Base-by-base conservation (phyloP, 1,284 basidiomycete species). In the Tilletia caries region DNA sequence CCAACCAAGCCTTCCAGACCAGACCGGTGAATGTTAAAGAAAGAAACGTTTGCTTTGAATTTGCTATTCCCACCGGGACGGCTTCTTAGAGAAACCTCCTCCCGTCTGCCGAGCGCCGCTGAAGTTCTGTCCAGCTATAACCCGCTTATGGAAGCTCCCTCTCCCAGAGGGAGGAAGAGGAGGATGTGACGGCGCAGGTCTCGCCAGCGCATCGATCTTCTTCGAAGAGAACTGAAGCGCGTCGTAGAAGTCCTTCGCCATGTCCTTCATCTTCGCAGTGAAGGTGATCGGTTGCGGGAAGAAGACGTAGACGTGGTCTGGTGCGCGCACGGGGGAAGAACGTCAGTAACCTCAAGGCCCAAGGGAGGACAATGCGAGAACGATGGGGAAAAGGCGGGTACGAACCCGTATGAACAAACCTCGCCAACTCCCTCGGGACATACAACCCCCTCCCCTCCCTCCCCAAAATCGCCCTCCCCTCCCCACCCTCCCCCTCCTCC, bases 261-360 rank as follows among this genome's bases (percentile, higher is more conserved):
- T 33, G 32, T 62, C 58, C n/a, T 18, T 20, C 58, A 62, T 37
- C 58, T 29, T 29, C 32, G 33, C 58, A 6, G 58, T 34, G 58
- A 34, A 62, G 1, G 32, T 33, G 32, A 62, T 34, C 27, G 32
- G 4, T 18, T 18, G 58, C 32, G 58, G 29, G 13, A 62, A n/a
- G 58, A 62, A 34, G 6, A 37, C 33, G 18, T 62, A 62, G 4
- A 62, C 58, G 32, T 34, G 18, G 32, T 62, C 58, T 62, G 58
- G 13, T 2, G 32, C 1, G 20, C 3, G 32, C 1, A 34, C 3
- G 32, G 4, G 15, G 6, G 52, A 1, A 23, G 25, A 54, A 2
- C 0, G 6, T 29, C 52, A 50, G 5, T 50, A 18, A 20, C 46
- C 6, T 6, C 46, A 20, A 58, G 52, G 52, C 15, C 23, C 23